Evolutionary conservation across 331 rosid genomes (phyloP).

Genomic region (Malus hybrid): DNA sequence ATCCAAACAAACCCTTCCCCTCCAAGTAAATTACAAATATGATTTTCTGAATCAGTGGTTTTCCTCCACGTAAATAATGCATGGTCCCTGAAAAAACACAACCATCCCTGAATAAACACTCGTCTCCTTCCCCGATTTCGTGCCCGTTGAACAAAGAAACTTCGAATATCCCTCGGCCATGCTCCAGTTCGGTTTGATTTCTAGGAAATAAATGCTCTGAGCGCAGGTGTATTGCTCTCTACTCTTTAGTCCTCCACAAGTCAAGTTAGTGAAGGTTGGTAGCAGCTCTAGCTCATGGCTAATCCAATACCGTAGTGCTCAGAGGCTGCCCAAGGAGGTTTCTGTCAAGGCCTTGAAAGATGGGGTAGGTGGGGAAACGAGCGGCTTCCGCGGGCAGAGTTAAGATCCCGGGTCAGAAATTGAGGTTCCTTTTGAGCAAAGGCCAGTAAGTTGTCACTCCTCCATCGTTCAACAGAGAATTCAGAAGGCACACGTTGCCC

Average conservation of each 20-base stretch:
- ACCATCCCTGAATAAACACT: constrained; percentile 4
- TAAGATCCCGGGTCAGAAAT: constrained; percentile 88
- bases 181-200: constrained; percentile 11
- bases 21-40: neutral
- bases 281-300: constrained; percentile 38
- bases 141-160: constrained; percentile 14
- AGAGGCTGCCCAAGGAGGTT: constrained; percentile 23
- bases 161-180: neutral
- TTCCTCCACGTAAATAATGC: constrained; percentile 57
- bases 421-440: constrained; percentile 90
- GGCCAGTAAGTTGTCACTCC: constrained; percentile 51
- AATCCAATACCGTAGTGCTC: constrained; percentile 30
- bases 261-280: constrained; percentile 33
- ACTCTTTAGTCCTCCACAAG: constrained; percentile 35
- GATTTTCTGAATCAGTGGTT: neutral
- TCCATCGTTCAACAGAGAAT: neutral
- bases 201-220: constrained; percentile 53
- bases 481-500: neutral
- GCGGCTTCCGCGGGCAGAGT: constrained; percentile 63
- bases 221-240: constrained; percentile 57
- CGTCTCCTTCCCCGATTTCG: neutral
- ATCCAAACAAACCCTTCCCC: neutral
- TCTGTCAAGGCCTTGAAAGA: constrained; percentile 57
- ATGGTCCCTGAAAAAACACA: constrained; percentile 32
- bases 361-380: constrained; percentile 63